Percentiles rank a stretch among this genome's conserved stretches.
Conservation (phyloP, 495 filamentous ascomycete genomes). For the Collariella sp. region DNA sequence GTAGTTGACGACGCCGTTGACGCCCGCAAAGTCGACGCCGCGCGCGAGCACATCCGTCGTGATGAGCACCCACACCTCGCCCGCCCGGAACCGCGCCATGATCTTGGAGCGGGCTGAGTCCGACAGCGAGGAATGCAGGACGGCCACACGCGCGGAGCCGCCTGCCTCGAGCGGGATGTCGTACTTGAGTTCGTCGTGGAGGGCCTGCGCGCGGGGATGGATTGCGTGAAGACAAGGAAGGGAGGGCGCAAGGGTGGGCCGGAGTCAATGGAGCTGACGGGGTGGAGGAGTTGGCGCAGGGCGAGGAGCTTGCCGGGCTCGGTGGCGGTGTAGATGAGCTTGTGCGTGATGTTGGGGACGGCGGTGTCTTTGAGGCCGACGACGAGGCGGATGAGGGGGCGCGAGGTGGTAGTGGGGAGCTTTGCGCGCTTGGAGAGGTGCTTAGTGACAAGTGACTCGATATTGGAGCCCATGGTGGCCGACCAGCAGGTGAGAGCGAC, state of each 20-base stretch:
- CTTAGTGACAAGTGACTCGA: slow-evolving; percentile 62
- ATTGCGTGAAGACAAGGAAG: slow-evolving; percentile 91
- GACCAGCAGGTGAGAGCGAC: slow-evolving; percentile 81
- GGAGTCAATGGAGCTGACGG: slow-evolving; percentile 49
- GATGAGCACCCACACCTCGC: slow-evolving; percentile 92
- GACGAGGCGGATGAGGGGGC: slow-evolving; percentile 68
- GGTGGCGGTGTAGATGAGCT: slow-evolving; percentile 80
- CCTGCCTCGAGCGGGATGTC: slow-evolving; percentile 86
- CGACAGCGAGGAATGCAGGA: slow-evolving; percentile 79
- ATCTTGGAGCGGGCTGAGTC: slow-evolving; percentile 64
- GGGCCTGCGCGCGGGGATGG: slow-evolving; percentile 78
- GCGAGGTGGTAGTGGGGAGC: slow-evolving; percentile 27
- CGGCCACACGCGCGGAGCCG: slow-evolving; percentile 76
- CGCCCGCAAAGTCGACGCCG: slow-evolving; percentile 84
- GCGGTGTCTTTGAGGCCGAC: slow-evolving; percentile 93
- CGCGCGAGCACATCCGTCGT: slow-evolving; percentile 89
- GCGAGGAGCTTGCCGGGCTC: slow-evolving; percentile 91
- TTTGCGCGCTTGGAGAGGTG: slow-evolving; percentile 50
- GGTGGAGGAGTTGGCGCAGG: slow-evolving; percentile 84
- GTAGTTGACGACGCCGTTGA: slow-evolving; percentile 94
- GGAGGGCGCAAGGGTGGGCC: slow-evolving; percentile 65
- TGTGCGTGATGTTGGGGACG: slow-evolving; percentile 82
- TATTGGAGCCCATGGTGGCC: slow-evolving; percentile 89
- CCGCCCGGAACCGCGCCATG: slow-evolving; percentile 82
- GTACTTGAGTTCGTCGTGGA: slow-evolving; percentile 85